Percentiles rank a stretch among this genome's conserved stretches.
phyloP scores from a whole-genome alignment of 805 yeast species.

The Monosporozyma unispora region DNA sequence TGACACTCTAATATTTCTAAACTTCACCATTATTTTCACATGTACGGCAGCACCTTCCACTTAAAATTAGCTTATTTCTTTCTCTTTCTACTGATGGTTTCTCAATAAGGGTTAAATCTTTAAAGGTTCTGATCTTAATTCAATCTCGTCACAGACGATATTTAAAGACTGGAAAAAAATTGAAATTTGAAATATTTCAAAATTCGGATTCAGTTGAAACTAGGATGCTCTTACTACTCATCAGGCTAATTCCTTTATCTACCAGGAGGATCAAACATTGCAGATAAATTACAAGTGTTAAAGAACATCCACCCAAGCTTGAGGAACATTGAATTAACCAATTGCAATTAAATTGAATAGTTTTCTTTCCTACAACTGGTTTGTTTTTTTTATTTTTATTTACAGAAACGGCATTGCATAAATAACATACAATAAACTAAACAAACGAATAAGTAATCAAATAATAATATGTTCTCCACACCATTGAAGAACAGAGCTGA shows the following conservation, averaged over 20 bases:
- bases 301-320: background rate
- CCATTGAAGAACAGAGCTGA: slow-evolving; percentile 27
- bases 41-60: too few relatives aligned
- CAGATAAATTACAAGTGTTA: background rate
- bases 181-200: background rate
- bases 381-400: background rate
- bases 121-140: background rate
- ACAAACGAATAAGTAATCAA: background rate
- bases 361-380: background rate
- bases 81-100: background rate
- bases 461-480: slow-evolving; percentile 24
- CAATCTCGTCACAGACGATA: slow-evolving; percentile 1
- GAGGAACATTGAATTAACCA: background rate
- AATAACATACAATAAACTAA: background rate
- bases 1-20: background rate
- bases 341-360: background rate
- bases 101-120: background rate
- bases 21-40: background rate
- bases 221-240: background rate
- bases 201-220: background rate
- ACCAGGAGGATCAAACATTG: background rate
- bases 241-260: background rate
- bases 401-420: background rate
- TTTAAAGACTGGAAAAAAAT: background rate
- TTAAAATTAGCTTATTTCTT: too few relatives aligned